phyloP scores from a whole-genome alignment of 495 filamentous ascomycete species.

The Gamarada debralockiae region DNA sequence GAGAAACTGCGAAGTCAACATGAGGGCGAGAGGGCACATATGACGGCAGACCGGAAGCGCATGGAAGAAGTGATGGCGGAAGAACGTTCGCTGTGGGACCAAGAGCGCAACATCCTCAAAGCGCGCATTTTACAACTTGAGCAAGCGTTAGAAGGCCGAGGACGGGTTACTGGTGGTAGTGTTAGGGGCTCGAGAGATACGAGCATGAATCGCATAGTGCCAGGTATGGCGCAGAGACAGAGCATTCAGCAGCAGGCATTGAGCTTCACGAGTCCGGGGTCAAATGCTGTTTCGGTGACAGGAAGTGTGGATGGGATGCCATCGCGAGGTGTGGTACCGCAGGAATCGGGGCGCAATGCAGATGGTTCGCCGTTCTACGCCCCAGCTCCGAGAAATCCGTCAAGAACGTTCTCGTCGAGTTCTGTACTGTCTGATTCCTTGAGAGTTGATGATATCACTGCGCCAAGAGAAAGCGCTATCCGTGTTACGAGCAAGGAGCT shows the following conservation, averaged over 20 bases:
- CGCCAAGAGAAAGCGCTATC: constrained; percentile 21
- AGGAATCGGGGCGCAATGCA: constrained; percentile 25
- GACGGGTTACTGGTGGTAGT: too few relatives aligned
- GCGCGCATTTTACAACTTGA: constrained; percentile 22
- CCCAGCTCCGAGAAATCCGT: constrained; percentile 24
- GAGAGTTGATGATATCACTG: constrained; percentile 20
- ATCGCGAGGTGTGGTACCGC: constrained; percentile 5
- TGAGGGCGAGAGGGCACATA: constrained; percentile 25
- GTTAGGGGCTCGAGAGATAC: background rate
- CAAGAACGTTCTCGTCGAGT: constrained; percentile 19
- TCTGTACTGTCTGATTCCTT: constrained; percentile 4
- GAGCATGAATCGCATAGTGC: background rate
- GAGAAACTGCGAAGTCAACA: constrained; percentile 21
- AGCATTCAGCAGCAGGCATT: background rate
- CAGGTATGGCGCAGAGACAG: background rate
- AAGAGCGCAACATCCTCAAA: constrained; percentile 17
- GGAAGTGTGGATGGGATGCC: constrained; percentile 13
- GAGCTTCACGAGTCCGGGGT: constrained; percentile 7
- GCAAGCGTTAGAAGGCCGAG: constrained; percentile 1
- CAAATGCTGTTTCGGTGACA: constrained; percentile 4
- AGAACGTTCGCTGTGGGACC: constrained; percentile 25
- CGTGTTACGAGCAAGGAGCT: constrained; percentile 25
- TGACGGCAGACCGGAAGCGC: constrained; percentile 19
- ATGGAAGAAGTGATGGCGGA: constrained; percentile 26
- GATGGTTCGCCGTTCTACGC: constrained; percentile 28